Percentiles rank a stretch among this genome's conserved stretches.
Evolutionary conservation across 2,329 filamentous ascomycete species (phyloP).

Genomic region (Falciphora oryzae): DNA sequence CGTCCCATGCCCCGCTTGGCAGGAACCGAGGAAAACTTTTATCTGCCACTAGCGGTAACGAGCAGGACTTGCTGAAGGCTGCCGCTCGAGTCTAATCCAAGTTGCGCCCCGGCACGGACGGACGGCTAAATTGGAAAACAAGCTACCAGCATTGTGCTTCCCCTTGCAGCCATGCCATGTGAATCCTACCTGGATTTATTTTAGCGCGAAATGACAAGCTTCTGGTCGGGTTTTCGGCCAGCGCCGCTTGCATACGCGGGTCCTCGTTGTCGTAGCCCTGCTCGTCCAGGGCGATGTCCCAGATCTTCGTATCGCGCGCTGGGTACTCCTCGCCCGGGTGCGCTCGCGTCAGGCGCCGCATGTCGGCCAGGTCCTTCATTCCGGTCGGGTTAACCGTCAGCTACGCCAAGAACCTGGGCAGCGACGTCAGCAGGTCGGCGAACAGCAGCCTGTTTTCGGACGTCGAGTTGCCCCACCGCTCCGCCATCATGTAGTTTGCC

Average conservation of each 20-base stretch:
- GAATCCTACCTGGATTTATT: no score
- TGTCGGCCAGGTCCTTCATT: conserved; percentile 43
- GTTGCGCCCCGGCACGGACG: no score
- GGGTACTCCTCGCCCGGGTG: conserved; percentile 54
- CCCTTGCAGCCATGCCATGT: no score
- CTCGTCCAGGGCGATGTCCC: conserved; percentile 46
- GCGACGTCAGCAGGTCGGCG: conserved; percentile 52
- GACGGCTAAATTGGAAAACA: no score
- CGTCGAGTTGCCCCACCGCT: conserved; percentile 1
- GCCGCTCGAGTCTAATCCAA: no score
- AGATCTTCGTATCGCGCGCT: conserved; percentile 49
- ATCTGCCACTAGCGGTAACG: no score
- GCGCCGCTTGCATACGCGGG: conserved; percentile 50
- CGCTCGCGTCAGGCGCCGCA: conserved; percentile 44
- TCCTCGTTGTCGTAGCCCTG: conserved; percentile 49
- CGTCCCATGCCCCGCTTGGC: no score
- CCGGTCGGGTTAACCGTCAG: conserved; percentile 53
- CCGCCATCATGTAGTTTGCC: conserved; percentile 38
- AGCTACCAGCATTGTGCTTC: no score
- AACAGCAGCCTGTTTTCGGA: conserved; percentile 18
- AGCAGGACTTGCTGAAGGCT: no score
- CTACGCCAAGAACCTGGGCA: conserved; percentile 50
- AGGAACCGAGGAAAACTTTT: no score
- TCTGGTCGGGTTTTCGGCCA: conserved; percentile 36
- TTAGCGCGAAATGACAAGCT: no score